A percentile compares a stretch with the other conserved stretches of the same genome.
Evolutionary conservation across 345 rosid species (phyloP).

Genomic region (Mallotus nudiflorus): DNA sequence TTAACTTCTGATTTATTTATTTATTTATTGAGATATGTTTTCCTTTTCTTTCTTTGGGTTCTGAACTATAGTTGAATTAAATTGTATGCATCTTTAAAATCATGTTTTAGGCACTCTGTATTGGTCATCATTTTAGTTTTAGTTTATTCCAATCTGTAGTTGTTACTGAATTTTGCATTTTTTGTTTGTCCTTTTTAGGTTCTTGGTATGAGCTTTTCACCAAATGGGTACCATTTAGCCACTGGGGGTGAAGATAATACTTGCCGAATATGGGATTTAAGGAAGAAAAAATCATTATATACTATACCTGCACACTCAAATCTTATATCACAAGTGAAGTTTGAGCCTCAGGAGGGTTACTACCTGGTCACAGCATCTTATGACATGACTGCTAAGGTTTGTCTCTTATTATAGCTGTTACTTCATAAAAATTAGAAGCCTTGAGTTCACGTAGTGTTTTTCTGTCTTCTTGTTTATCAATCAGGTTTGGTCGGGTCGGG

Average conservation of each 20-base stretch:
- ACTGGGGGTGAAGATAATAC: slow-evolving; percentile 96
- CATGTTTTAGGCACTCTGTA: slow-evolving; percentile 65
- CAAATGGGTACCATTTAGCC: slow-evolving; percentile 95
- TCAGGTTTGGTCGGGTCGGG: slow-evolving; percentile 94
- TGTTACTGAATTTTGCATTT: slow-evolving; percentile 12
- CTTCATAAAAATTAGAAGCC: not conserved
- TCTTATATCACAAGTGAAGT: slow-evolving; percentile 86
- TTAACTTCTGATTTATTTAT: slow-evolving; percentile 1
- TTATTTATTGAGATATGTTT: not conserved
- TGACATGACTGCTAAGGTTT: slow-evolving; percentile 92
- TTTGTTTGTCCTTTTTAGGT: slow-evolving; percentile 49
- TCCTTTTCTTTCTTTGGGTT: not conserved
- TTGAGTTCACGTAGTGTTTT: slow-evolving; percentile 12
- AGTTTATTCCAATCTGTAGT: not conserved
- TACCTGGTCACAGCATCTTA: slow-evolving; percentile 86
- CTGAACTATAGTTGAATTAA: slow-evolving; percentile 2
- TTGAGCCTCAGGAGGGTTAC: slow-evolving; percentile 96
- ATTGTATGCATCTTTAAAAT: slow-evolving; percentile 10
- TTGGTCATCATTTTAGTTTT: slow-evolving; percentile 26
- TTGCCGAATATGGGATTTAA: slow-evolving; percentile 93
- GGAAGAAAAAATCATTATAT: slow-evolving; percentile 81
- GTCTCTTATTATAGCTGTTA: not conserved
- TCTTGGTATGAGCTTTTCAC: slow-evolving; percentile 81
- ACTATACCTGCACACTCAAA: slow-evolving; percentile 92
- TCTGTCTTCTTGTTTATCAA: slow-evolving; percentile 7